Evolutionary conservation across 2,329 filamentous ascomycete species (phyloP), one percentile per base, ranked within the genome.

Genomic region (Xylaria sp.): DNA sequence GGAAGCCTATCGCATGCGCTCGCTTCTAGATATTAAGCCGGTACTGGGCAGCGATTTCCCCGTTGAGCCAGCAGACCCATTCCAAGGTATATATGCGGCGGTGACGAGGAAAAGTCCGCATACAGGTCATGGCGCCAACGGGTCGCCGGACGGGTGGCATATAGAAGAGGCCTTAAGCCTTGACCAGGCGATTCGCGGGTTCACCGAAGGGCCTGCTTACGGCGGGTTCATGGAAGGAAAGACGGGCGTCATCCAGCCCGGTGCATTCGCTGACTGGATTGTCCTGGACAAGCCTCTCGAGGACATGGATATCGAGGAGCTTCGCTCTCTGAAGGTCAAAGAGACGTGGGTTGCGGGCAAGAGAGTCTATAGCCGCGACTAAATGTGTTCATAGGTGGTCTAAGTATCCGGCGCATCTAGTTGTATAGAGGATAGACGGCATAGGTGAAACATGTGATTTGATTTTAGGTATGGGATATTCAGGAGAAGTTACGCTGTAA

Each of bases 1-100:
- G 14, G 86, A 88, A 68, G 90, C 90, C 1, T 93, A 93, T 77
- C 84, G 89, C 24, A 92, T 92, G 90, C 81, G 82, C 11, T 88
- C 87, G 0, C 78, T 92, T 1, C 82, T 90, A 1, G 81, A 85
- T 27, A 75, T 85, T 12, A 78, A 77, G 0, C 86, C 87, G 3
- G 79, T 92, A 0, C 82, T 93, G 1, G 90, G 90, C 2, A 91
- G 88, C 57, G 90, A 92, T 74, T 92, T 92, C 72, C 90, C 90
- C 45, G 90, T 93, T 7, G 90, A 92, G 76, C 90, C 90, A 2
- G 85, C 89, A 0, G 86, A 88, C 72, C 88, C 90, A 1, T 90
- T 91, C 70, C 85, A 89, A 64, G 90, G 90, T 19, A 88, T 92
- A 47, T 92, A 91, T 72, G 90, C 90, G 3, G 90, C 90, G 2